Percentiles rank a stretch among this genome's conserved stretches.
These are phyloP conservation scores for Heliamphora pulchella DNA, from an alignment of 179 eudicot species.

Conservation along the genomic window DNA sequence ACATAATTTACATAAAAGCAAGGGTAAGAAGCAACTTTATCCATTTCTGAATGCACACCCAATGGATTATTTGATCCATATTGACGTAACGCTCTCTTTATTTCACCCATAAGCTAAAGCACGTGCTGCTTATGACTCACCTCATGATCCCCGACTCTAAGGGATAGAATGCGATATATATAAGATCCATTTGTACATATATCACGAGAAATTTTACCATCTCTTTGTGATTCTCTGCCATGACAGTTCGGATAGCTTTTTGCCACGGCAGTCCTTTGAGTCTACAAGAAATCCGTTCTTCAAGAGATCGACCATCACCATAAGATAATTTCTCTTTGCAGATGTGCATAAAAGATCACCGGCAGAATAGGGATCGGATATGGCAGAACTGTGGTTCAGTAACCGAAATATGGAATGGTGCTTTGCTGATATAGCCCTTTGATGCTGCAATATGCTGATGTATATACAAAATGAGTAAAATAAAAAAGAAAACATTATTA, in stretches of 20 bases:
- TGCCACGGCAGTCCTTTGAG: conserved; percentile 35
- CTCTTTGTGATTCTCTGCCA: conserved; percentile 27
- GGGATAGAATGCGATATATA: too few relatives aligned
- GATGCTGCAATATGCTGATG: conserved; percentile 63
- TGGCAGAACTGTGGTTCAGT: conserved; percentile 39
- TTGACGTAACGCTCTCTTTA: too few relatives aligned
- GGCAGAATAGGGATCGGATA: conserved; percentile 37
- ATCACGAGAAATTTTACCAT: conserved; percentile 38
- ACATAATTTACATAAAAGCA: too few relatives aligned
- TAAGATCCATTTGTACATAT: conserved; percentile 19
- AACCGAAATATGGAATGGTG: conserved; percentile 39
- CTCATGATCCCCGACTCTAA: too few relatives aligned
- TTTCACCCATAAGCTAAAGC: too few relatives aligned
- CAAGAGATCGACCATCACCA: conserved; percentile 32
- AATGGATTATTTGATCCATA: too few relatives aligned
- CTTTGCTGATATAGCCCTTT: conserved; percentile 42
- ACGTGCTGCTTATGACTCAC: too few relatives aligned
- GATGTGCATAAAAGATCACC: conserved; percentile 50
- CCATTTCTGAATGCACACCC: too few relatives aligned
- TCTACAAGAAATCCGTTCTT: conserved; percentile 39
- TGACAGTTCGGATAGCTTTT: conserved; percentile 35
- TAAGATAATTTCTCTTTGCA: conserved; percentile 36
- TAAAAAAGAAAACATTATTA: neutral
- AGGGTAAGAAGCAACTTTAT: too few relatives aligned
- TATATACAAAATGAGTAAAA: neutral